Conservation (phyloP, 116 monocot species). For the Zostera marina region DNA sequence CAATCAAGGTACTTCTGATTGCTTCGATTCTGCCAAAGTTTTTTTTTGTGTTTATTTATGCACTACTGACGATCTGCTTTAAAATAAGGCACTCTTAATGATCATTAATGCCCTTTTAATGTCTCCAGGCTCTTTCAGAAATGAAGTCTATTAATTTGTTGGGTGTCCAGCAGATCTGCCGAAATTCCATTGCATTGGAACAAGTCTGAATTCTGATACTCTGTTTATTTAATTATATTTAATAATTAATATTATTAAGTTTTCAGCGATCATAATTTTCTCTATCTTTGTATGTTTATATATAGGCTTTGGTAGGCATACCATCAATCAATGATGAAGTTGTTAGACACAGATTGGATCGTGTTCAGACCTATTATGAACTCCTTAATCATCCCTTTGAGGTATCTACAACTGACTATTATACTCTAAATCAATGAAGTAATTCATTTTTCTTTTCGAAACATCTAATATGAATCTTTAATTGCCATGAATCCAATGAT, state of each 20-base stretch:
- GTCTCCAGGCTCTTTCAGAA: slow-evolving; percentile 61
- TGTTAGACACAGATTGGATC: slow-evolving; percentile 76
- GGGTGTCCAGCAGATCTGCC: slow-evolving; percentile 96
- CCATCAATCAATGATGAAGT: slow-evolving; percentile 82
- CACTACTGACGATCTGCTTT: too few relatives aligned
- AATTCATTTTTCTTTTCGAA: not conserved
- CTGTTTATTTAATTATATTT: not conserved
- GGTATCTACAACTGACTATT: slow-evolving; percentile 23
- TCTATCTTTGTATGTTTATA: not conserved
- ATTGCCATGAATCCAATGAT: not conserved
- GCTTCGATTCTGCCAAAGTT: not conserved
- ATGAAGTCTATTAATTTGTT: slow-evolving; percentile 95
- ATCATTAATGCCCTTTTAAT: not conserved
- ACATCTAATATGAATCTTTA: not conserved
- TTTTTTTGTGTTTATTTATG: not conserved
- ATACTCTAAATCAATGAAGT: not conserved
- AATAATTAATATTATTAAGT: not conserved
- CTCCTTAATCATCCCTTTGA: slow-evolving; percentile 90
- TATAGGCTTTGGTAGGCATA: slow-evolving; percentile 84
- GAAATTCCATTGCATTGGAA: slow-evolving; percentile 96
- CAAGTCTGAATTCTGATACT: slow-evolving; percentile 35
- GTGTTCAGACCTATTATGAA: slow-evolving; percentile 85
- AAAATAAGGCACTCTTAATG: too few relatives aligned
- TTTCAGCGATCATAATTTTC: not conserved
- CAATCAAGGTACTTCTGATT: slow-evolving; percentile 66